Percentiles rank a stretch among this genome's conserved stretches.
Conservation (phyloP, 1,284 basidiomycete genomes). For the Mycena sp. region DNA sequence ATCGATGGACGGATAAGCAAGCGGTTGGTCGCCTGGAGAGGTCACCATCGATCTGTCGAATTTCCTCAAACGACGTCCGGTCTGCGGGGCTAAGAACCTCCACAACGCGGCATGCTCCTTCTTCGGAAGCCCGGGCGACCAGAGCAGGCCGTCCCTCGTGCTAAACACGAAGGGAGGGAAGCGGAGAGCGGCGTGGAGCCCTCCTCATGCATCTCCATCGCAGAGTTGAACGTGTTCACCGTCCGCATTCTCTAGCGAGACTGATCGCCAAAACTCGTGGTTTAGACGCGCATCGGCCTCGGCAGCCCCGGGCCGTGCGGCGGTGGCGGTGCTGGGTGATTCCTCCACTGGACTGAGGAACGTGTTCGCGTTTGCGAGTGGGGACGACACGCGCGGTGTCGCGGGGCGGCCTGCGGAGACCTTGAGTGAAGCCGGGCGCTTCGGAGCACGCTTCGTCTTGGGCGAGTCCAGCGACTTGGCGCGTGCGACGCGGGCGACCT, state of each 20-base stretch:
- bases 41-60: constrained; percentile 28
- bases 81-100: constrained; percentile 12
- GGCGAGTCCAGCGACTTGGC: constrained; percentile 25
- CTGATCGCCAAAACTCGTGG: constrained; percentile 53
- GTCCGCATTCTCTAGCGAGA: constrained; percentile 44
- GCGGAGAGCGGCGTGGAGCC: constrained; percentile 42
- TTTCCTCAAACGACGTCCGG: constrained; percentile 7
- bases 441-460: constrained; percentile 33
- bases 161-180: constrained; percentile 45
- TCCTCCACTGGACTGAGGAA: constrained; percentile 42
- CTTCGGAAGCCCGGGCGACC: constrained; percentile 43
- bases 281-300: constrained; percentile 35
- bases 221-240: constrained; percentile 12
- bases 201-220: constrained; percentile 28
- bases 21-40: constrained; percentile 27
- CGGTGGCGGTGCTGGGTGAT: constrained; percentile 34
- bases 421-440: constrained; percentile 34
- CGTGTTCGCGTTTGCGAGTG: constrained; percentile 38
- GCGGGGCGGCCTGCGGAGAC: constrained; percentile 23
- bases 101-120: constrained; percentile 11
- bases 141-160: constrained; percentile 47
- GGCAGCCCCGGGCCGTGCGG: constrained; percentile 34
- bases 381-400: constrained; percentile 38
- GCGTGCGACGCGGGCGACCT: constrained; percentile 29
- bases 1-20: constrained; percentile 51